Evolutionary conservation across 2,329 filamentous ascomycete species (phyloP).

Genomic region (Fusarium continuum): DNA sequence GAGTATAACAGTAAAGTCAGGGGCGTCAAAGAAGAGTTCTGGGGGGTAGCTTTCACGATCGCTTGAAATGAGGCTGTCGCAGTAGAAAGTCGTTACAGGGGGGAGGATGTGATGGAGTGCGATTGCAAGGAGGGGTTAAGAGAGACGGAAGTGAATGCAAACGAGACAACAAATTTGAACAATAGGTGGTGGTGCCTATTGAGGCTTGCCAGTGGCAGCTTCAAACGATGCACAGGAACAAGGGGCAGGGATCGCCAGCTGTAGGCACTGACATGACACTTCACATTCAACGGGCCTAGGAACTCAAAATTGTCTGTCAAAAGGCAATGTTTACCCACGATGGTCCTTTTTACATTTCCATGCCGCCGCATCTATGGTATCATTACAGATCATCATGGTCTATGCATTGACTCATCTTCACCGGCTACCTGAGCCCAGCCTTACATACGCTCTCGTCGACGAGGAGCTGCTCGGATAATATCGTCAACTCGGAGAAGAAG

Average conservation of each 20-base stretch:
- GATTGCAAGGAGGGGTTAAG: neutral
- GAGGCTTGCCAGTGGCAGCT: neutral
- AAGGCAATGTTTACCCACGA: constrained; percentile 38
- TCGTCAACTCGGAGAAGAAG: constrained; percentile 94
- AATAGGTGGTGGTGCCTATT: neutral
- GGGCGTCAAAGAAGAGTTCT: no score
- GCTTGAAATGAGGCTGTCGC: neutral
- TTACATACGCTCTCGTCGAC: constrained; percentile 58
- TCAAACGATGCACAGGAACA: neutral
- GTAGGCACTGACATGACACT: constrained; percentile 22
- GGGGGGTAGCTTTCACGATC: neutral
- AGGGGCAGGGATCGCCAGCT: neutral
- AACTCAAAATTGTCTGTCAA: constrained; percentile 13
- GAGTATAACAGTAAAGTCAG: no score
- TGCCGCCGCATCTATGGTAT: constrained; percentile 51
- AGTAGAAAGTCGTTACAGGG: neutral
- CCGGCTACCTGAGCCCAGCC: constrained; percentile 27
- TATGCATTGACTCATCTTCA: constrained; percentile 40
- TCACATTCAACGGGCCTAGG: neutral
- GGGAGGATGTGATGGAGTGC: neutral
- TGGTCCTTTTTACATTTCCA: constrained; percentile 43
- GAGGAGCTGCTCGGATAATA: constrained; percentile 93
- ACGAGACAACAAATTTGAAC: neutral
- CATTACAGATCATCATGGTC: constrained; percentile 51
- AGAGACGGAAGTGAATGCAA: neutral